A percentile compares a stretch with the other conserved stretches of the same genome.
Evolutionary conservation across 2,329 filamentous ascomycete species (phyloP).

Genomic region (Claviceps monticola): DNA sequence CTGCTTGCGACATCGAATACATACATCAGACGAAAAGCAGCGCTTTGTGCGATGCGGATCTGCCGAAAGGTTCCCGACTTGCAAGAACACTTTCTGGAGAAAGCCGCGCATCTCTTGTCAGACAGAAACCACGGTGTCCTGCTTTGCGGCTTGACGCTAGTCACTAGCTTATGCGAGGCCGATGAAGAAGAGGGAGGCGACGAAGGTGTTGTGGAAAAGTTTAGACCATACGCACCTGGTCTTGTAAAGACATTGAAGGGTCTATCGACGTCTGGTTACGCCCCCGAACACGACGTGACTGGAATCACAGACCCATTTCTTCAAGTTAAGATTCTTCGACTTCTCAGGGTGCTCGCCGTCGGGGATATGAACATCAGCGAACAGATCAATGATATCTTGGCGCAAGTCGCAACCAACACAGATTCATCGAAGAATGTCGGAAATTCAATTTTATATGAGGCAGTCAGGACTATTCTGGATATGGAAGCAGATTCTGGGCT

Average conservation of each 20-base stretch:
- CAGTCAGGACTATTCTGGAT: constrained; percentile 90
- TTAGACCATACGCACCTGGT: constrained; percentile 70
- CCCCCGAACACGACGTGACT: constrained; percentile 94
- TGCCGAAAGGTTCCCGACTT: constrained; percentile 95
- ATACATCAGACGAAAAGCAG: constrained; percentile 95
- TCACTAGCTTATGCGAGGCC: constrained; percentile 84
- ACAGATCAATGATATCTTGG: constrained; percentile 95
- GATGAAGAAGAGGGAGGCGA: constrained; percentile 89
- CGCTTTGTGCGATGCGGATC: constrained; percentile 97
- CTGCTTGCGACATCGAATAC: constrained; percentile 88
- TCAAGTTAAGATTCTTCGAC: constrained; percentile 85
- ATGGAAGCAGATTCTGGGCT: constrained; percentile 95
- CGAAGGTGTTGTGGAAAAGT: constrained; percentile 79
- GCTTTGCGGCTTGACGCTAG: constrained; percentile 80
- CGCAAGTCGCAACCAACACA: constrained; percentile 94
- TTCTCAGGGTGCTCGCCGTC: constrained; percentile 74
- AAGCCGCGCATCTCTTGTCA: constrained; percentile 73
- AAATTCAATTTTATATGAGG: constrained; percentile 95
- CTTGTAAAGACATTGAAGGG: constrained; percentile 86
- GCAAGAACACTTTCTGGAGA: constrained; percentile 93
- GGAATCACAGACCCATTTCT: constrained; percentile 96
- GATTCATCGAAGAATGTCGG: constrained; percentile 97
- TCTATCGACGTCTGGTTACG: constrained; percentile 87
- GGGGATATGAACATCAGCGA: constrained; percentile 83
- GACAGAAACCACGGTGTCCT: constrained; percentile 95